Conservation (phyloP, 176 grass and related monocot genomes). For the Puccinellia tenuiflora region DNA sequence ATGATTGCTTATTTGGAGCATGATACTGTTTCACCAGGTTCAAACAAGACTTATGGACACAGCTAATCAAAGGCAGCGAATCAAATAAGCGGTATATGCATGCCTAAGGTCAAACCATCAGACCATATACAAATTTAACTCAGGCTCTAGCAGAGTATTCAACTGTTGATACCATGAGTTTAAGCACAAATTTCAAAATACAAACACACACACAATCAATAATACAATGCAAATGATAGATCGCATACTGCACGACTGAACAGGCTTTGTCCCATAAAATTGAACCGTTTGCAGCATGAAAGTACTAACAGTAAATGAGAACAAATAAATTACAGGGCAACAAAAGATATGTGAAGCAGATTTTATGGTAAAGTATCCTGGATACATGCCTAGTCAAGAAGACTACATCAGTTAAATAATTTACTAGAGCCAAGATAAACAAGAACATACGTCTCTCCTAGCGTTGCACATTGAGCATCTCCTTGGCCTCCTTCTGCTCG, state of each 20-base stretch:
- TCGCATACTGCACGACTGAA: background rate
- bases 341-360: background rate
- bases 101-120: background rate
- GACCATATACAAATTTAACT: background rate
- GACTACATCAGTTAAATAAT: background rate
- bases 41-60: background rate
- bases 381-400: conserved; percentile 2
- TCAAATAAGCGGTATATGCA: background rate
- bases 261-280: background rate
- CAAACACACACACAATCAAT: background rate
- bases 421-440: background rate
- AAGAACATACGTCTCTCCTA: conserved; percentile 41
- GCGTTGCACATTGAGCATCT: conserved; percentile 84
- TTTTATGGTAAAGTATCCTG: background rate
- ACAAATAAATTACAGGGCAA: background rate
- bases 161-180: background rate
- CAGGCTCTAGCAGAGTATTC: background rate
- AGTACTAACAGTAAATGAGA: background rate
- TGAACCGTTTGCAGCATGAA: conserved; percentile 5
- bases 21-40: background rate
- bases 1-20: background rate
- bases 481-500: conserved; percentile 82
- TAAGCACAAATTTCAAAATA: conserved; percentile 7
- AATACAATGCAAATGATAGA: background rate
- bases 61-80: background rate